phyloP scores from a whole-genome alignment of 331 rosid genomes.

The Stylosanthes scabra region DNA sequence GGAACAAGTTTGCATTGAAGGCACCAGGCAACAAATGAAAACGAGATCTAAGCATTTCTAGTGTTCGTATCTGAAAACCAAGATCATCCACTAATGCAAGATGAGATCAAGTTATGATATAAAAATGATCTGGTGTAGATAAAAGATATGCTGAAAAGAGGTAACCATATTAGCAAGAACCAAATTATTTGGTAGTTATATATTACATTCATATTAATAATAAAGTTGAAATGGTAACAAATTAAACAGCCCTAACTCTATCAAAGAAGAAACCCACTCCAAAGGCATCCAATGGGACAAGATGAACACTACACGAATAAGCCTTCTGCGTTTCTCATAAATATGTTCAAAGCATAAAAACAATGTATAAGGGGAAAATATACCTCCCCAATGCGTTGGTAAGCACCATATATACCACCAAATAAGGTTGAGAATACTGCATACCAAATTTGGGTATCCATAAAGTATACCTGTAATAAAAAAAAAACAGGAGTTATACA shows the following conservation, averaged over 20 bases:
- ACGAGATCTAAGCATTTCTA: constrained; percentile 99
- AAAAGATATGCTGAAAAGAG: no score
- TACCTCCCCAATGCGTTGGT: constrained; percentile 97
- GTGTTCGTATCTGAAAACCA: constrained; percentile 80
- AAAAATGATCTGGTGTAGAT: no score
- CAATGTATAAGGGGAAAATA: constrained; percentile 5
- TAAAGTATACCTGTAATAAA: constrained; percentile 98
- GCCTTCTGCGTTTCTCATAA: no score
- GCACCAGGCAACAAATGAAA: constrained; percentile 91
- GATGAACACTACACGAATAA: no score
- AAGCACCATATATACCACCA: constrained; percentile 99
- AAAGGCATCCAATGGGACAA: no score
- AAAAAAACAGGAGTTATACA: constrained; percentile 29
- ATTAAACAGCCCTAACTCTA: background rate
- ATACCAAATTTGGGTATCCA: constrained; percentile 99
- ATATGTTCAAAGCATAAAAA: background rate
- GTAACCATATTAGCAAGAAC: no score
- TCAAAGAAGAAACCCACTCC: background rate
- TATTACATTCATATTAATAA: constrained; percentile 38
- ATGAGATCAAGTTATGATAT: no score
- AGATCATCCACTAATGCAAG: no score
- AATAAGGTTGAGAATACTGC: constrained; percentile 97
- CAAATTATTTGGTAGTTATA: background rate
- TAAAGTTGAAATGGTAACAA: background rate
- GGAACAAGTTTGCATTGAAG: constrained; percentile 84